Evolutionary conservation across 108 stramenopile genomes (phyloP).

Genomic region (Epithemia pelagica): DNA sequence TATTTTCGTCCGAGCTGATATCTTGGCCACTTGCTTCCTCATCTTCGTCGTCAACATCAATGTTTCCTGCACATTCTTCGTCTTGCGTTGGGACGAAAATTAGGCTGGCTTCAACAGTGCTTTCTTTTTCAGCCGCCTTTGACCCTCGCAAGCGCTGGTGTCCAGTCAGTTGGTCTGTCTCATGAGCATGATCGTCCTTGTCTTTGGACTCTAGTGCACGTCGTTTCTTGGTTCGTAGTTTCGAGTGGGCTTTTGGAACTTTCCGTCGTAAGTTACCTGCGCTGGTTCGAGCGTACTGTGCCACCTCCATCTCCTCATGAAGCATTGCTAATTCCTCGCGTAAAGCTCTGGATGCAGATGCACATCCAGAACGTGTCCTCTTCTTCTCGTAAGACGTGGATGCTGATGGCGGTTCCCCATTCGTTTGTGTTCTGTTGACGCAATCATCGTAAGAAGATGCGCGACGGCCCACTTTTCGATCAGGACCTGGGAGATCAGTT

Average conservation of each 20-base stretch:
- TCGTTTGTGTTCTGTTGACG: no score
- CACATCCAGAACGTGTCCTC: neutral
- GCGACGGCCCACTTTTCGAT: no score
- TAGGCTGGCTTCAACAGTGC: constrained; percentile 38
- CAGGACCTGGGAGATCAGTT: no score
- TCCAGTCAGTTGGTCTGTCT: constrained; percentile 26
- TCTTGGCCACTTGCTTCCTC: constrained; percentile 7
- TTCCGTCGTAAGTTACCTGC: constrained; percentile 38
- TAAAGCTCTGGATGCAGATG: neutral
- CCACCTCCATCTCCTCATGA: constrained; percentile 69
- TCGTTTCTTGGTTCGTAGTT: constrained; percentile 47
- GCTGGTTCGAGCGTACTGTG: constrained; percentile 31
- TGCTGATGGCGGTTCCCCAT: no score
- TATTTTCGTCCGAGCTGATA: constrained; percentile 17
- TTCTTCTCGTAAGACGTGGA: neutral
- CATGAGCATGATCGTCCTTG: constrained; percentile 4
- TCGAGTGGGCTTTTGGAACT: constrained; percentile 36
- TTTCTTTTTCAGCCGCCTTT: constrained; percentile 47
- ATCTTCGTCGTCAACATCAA: neutral
- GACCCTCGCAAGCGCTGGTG: constrained; percentile 46
- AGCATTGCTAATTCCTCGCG: constrained; percentile 30
- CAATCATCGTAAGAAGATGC: no score
- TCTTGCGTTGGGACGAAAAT: constrained; percentile 9
- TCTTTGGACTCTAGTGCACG: constrained; percentile 51
- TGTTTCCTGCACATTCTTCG: constrained; percentile 11